These are phyloP conservation scores for Arctium minus DNA, from an alignment of 129 eudicot genomes.

Conservation along the genomic window DNA sequence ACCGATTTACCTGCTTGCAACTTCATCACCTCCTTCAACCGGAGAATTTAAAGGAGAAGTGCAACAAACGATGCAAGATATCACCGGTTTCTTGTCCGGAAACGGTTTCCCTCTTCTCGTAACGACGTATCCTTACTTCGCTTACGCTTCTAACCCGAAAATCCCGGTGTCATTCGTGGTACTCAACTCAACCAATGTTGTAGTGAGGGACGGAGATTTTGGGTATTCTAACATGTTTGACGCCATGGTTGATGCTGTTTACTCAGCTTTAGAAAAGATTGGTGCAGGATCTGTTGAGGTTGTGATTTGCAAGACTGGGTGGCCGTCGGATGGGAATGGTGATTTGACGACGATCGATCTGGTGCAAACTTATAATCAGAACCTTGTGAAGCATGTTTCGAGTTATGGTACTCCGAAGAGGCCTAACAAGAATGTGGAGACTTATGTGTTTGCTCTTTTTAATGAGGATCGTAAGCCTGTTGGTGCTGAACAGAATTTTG, in stretches of 20 bases:
- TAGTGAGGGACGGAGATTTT: conserved; percentile 31
- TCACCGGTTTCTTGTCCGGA: conserved; percentile 4
- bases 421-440: conserved; percentile 23
- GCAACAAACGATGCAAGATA: not conserved
- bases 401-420: conserved; percentile 38
- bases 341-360: conserved; percentile 2
- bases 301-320: conserved; percentile 44
- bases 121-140: conserved; percentile 44
- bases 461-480: conserved; percentile 33
- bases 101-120: conserved; percentile 31
- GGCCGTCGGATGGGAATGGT: conserved; percentile 43
- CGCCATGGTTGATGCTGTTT: conserved; percentile 35
- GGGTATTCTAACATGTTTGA: conserved; percentile 38
- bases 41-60: conserved; percentile 10
- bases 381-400: conserved; percentile 25
- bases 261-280: conserved; percentile 34
- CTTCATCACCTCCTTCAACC: conserved; percentile 36
- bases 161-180: conserved; percentile 19
- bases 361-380: conserved; percentile 27
- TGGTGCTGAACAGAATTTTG: conserved; percentile 44
- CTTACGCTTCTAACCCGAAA: conserved; percentile 21
- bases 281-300: conserved; percentile 20
- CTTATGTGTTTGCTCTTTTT: conserved; percentile 38
- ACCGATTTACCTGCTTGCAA: conserved; percentile 11
- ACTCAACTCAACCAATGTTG: conserved; percentile 25